A percentile compares a stretch with the other conserved stretches of the same genome.
Evolutionary conservation across 2,329 filamentous ascomycete genomes (phyloP).

Genomic region (Pseudopyrenochaeta lycopersici): DNA sequence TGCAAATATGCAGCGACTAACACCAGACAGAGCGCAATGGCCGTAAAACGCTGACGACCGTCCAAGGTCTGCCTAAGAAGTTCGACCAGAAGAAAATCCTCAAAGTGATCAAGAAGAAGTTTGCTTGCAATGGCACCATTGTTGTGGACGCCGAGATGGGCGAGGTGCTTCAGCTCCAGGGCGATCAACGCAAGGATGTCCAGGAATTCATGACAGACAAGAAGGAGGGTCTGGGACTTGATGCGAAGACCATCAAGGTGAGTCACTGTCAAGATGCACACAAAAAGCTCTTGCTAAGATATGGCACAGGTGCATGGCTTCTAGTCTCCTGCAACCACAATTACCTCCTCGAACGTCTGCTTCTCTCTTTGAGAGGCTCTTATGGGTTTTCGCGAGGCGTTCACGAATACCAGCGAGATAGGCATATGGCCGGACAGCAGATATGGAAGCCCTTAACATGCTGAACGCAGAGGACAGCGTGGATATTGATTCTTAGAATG

Average conservation of each 20-base stretch:
- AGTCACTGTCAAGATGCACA: constrained; percentile 9
- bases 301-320: constrained; percentile 45
- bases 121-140: constrained; percentile 99
- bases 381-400: neutral
- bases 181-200: constrained; percentile 98
- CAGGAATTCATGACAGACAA: constrained; percentile 97
- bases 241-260: constrained; percentile 97
- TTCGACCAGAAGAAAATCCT: constrained; percentile 99
- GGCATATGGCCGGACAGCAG: neutral
- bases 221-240: constrained; percentile 91
- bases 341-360: neutral
- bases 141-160: constrained; percentile 96
- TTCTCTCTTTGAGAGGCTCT: neutral
- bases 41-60: constrained; percentile 99
- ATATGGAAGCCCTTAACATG: neutral
- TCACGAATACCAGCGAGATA: neutral
- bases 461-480: neutral
- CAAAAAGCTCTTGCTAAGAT: neutral
- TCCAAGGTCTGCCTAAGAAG: constrained; percentile 98
- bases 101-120: constrained; percentile 99
- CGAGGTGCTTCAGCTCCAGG: constrained; percentile 99
- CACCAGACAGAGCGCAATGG: constrained; percentile 90
- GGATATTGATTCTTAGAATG: neutral
- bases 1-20: constrained; percentile 49
- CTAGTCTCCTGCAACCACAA: constrained; percentile 25